These are phyloP conservation scores for Kluyveromyces siamensis DNA, from an alignment of 805 yeast genomes.

Conservation along the genomic window DNA sequence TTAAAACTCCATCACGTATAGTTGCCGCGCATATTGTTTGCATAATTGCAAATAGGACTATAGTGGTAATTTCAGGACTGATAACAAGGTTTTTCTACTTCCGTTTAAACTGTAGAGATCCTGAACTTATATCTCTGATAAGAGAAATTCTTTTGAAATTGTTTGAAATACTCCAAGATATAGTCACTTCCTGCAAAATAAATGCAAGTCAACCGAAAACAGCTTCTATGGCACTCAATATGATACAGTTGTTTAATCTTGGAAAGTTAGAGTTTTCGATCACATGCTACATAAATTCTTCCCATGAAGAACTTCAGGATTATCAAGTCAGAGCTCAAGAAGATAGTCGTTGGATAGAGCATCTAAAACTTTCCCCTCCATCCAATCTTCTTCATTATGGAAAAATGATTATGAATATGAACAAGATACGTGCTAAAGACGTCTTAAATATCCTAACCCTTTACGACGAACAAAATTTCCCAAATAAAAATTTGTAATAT, in stretches of 20 bases:
- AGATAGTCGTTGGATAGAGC: background rate
- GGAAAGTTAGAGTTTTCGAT: background rate
- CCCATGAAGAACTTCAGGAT: background rate
- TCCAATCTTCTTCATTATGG: background rate
- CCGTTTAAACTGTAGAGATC: background rate
- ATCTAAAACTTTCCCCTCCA: slow-evolving; percentile 2
- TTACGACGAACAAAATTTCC: slow-evolving; percentile 11
- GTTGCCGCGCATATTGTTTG: slow-evolving; percentile 3
- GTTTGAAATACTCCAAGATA: background rate
- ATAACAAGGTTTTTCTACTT: slow-evolving; percentile 3
- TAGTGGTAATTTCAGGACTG: slow-evolving; percentile 2
- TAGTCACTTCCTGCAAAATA: background rate
- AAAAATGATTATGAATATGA: background rate
- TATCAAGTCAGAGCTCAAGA: background rate
- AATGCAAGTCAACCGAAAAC: background rate
- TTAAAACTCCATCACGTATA: slow-evolving; percentile 2
- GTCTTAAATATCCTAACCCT: background rate
- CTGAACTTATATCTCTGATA: background rate
- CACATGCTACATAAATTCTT: background rate
- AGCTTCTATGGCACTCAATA: background rate
- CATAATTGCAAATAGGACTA: slow-evolving; percentile 2
- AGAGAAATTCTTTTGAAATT: background rate
- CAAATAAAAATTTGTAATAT: too few species aligned
- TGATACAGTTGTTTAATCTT: background rate
- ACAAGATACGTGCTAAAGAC: background rate